These are phyloP conservation scores for Termitomyces sp. DNA, from an alignment of 768 basidiomycete genomes.

Conservation along the genomic window DNA sequence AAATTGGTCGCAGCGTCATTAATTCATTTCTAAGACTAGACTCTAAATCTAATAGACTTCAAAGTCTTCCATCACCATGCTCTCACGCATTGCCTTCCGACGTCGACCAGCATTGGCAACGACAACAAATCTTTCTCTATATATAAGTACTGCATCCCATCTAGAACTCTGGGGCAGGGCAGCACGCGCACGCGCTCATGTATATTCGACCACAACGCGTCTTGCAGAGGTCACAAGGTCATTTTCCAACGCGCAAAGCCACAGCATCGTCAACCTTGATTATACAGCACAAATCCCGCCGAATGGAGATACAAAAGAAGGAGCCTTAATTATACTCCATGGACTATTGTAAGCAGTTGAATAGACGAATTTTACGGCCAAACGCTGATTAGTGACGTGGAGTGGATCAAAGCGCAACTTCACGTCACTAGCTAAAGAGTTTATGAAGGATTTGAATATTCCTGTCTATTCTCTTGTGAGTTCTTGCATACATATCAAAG, in stretches of 20 bases:
- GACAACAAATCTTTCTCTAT: background rate
- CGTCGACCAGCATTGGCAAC: background rate
- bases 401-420: conserved; percentile 88
- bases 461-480: conserved; percentile 63
- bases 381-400: background rate
- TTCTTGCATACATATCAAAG: background rate
- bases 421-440: conserved; percentile 66
- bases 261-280: conserved; percentile 13
- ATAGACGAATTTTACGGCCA: background rate
- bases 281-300: conserved; percentile 12
- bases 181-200: background rate
- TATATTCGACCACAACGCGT: background rate
- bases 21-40: no score
- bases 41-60: no score
- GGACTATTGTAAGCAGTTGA: conserved; percentile 45
- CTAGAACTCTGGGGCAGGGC: background rate
- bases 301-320: conserved; percentile 22
- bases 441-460: conserved; percentile 49
- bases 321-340: conserved; percentile 49
- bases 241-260: background rate
- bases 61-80: background rate
- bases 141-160: background rate
- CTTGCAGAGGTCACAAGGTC: background rate
- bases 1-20: no score
- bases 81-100: background rate